Base-by-base conservation (phyloP, 768 basidiomycete genomes). In the Phanerodontia chrysosporium region DNA sequence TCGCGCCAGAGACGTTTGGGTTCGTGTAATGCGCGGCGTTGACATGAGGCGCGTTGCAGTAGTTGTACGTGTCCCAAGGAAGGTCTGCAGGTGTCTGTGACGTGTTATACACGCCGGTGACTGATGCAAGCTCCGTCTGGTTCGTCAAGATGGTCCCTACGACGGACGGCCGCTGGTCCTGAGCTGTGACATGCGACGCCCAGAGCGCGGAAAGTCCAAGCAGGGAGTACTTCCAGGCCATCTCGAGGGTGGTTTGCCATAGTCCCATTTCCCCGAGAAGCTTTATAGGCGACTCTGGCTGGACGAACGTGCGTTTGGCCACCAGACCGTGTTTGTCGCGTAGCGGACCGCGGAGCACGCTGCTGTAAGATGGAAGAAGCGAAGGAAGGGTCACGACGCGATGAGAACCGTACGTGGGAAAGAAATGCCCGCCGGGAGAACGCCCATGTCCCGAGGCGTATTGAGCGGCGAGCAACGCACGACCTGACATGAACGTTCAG, bases 51-150 rank as follows among this genome's bases (percentile, higher is more conserved):
- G 80, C 80, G 52, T 81, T 81, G 68, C 80, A 81, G 57, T 80
- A 81, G 54, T 81, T 81, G 70, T 81, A 80, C 27, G 78, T 81
- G 67, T 80, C 74, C 80, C 80, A 80, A 0, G 78, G 75, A 12
- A 75, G 64, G 46, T 61, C 35, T 0, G 56, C 55, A 10, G 80
- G 80, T 0, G 80, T 80, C 30, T 66, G 21, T 1, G 80, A 81
- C 5, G 77, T 73, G 48, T 76, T 73, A 65, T 81, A 81, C 28
- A 81, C 66, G 6, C 79, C 79, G n/a, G 61, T 62, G 4, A 39
- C 52, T 4, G 67, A 64, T 3, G 64, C 58, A 14, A 68, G 53
- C 8, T 8, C 32, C 7, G 59, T 57, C 36, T 60, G 52, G 16
- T 45, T 51, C 22, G 45, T 44, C 14, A 42, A n/a, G 35, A 53